Conservation (phyloP, 106 monocot species). For the Allium sativum region DNA sequence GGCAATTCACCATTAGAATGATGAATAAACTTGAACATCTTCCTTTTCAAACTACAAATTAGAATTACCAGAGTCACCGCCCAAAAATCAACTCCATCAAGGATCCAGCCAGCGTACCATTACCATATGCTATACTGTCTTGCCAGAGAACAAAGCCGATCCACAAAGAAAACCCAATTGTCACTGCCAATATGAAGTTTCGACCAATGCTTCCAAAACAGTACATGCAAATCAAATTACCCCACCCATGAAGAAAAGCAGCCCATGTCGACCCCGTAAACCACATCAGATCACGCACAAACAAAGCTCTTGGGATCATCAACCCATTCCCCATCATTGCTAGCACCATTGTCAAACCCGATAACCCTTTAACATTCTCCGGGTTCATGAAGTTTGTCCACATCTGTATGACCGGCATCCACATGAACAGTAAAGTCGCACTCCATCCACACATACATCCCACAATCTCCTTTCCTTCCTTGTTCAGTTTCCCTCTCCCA, state of each 20-base stretch:
- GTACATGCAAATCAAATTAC: slow-evolving; percentile 64
- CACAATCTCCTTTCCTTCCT: slow-evolving; percentile 41
- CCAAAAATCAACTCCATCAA: slow-evolving; percentile 43
- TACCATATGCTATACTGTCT: slow-evolving; percentile 46
- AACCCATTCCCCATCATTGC: slow-evolving; percentile 91
- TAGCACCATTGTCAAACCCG: slow-evolving; percentile 84
- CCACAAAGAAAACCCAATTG: slow-evolving; percentile 44
- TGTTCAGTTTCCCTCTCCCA: slow-evolving; percentile 58
- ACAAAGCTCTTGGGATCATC: slow-evolving; percentile 92
- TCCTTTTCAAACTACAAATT: too few species aligned
- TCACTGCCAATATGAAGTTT: slow-evolving; percentile 46
- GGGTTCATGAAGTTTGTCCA: slow-evolving; percentile 96
- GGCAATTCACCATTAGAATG: too few species aligned
- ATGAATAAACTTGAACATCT: too few species aligned
- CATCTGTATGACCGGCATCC: slow-evolving; percentile 95
- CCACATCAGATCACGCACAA: slow-evolving; percentile 98
- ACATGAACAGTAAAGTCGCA: slow-evolving; percentile 92
- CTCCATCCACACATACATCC: slow-evolving; percentile 87
- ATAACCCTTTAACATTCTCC: slow-evolving; percentile 85
- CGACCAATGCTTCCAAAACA: slow-evolving; percentile 50
- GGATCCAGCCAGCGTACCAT: slow-evolving; percentile 35
- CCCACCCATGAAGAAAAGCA: slow-evolving; percentile 58
- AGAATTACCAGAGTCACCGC: slow-evolving; percentile 1
- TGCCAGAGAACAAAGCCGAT: slow-evolving; percentile 54
- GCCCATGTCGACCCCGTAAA: slow-evolving; percentile 73